Evolutionary conservation across 1,284 basidiomycete species (phyloP), one percentile per base, ranked within the genome.

Genomic region (Irpex sp.): DNA sequence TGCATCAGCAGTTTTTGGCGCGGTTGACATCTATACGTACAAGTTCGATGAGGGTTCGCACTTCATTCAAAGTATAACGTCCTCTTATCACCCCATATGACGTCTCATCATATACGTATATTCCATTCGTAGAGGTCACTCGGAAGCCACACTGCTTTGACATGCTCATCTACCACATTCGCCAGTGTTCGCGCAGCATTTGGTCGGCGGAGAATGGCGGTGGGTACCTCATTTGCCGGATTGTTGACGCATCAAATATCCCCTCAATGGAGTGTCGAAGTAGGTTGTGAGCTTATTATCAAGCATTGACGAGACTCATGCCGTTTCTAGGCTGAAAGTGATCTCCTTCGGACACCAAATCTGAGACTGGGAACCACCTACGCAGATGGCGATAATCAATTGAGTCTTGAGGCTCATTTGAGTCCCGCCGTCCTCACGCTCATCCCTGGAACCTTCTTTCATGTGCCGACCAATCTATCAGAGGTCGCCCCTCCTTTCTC

Each of bases 211-310:
- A 55, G 53, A 55, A 17, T 35, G 13, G 53, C 33, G 7, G 13
- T 55, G 9, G 53, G 53, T 6, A 55, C 53, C 31, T 55, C 53
- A 21, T 55, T 55, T 35, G n/a, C 33, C 11, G 53, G 53, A 55
- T 55, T 35, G n/a, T 21, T 55, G 15, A 55, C 53, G 33, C 53
- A 55, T 35, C 53, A 55, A 17, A 4, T 55, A 55, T 81, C 78
- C 9, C 80, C 81, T 2, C 74, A 77, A 9, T 70, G 84, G 26
- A 69, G 70, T 51, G 71, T 80, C 50, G 74, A 78, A 71, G 79
- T 78, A 11, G 33, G 76, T 60, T 26, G 36, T 50, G 15, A 8
- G 43, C 13, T 26, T 21, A 21, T 17, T n/a, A 19, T 11, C 53
- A 19, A 26, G 49, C 49, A 51, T 51, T 17, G 17, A 55, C 53